These are phyloP conservation scores for Acrodontium crateriforme DNA, from an alignment of 2,329 filamentous ascomycete genomes.

Conservation along the genomic window DNA sequence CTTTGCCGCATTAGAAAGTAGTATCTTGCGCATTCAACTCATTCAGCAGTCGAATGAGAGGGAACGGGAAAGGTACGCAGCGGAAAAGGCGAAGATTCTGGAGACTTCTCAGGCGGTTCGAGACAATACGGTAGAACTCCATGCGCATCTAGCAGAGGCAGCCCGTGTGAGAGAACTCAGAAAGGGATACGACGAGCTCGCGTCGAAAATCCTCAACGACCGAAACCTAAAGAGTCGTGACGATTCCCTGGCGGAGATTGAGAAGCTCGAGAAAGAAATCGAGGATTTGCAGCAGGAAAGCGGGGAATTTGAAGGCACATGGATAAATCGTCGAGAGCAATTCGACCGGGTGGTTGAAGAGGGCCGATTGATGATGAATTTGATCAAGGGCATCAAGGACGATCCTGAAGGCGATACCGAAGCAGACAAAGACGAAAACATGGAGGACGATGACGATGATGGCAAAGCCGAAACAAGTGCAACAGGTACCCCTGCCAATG, in stretches of 20 bases:
- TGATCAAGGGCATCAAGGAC: slow-evolving; percentile 91
- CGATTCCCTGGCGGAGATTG: slow-evolving; percentile 64
- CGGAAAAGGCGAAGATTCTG: slow-evolving; percentile 66
- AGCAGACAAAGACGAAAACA: slow-evolving; percentile 53
- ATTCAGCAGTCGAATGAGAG: slow-evolving; percentile 68
- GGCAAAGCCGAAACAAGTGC: slow-evolving; percentile 29
- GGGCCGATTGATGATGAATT: slow-evolving; percentile 67
- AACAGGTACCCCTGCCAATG: slow-evolving; percentile 32
- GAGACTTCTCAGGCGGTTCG: slow-evolving; percentile 65
- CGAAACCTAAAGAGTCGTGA: slow-evolving; percentile 67
- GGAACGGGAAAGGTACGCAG: slow-evolving; percentile 71
- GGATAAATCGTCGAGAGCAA: slow-evolving; percentile 72
- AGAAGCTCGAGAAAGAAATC: slow-evolving; percentile 79
- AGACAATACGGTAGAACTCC: slow-evolving; percentile 57
- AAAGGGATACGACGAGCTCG: slow-evolving; percentile 76
- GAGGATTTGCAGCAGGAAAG: slow-evolving; percentile 75
- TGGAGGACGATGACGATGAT: slow-evolving; percentile 30
- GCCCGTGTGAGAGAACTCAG: slow-evolving; percentile 62
- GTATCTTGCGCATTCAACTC: slow-evolving; percentile 76
- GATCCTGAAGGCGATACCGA: slow-evolving; percentile 80
- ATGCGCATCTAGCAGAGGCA: slow-evolving; percentile 62
- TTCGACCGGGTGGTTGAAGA: slow-evolving; percentile 84
- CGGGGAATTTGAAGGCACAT: slow-evolving; percentile 65
- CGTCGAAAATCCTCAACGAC: slow-evolving; percentile 75
- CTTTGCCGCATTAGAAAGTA: slow-evolving; percentile 76